phyloP scores from a whole-genome alignment of 2,329 filamentous ascomycete genomes.

The Beauveria pseudobassiana region DNA sequence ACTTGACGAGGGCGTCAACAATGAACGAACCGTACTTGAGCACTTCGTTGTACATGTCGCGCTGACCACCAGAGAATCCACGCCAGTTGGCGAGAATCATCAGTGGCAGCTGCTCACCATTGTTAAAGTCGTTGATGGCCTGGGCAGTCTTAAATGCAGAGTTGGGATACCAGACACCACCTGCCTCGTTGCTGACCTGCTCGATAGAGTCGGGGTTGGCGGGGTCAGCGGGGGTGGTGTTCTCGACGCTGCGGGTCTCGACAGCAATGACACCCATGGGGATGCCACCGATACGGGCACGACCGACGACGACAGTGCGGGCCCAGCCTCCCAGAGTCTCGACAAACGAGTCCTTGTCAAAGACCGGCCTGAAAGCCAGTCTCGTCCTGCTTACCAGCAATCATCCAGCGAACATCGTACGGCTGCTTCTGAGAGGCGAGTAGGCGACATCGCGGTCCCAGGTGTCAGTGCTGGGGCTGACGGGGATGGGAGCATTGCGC shows the following conservation, averaged over 20 bases:
- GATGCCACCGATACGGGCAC: constrained; percentile 92
- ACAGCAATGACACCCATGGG: constrained; percentile 98
- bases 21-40: constrained; percentile 99
- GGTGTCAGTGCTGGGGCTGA: constrained; percentile 72
- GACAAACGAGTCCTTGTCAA: constrained; percentile 94
- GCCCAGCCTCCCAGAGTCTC: constrained; percentile 97
- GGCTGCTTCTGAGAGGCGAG: constrained; percentile 72
- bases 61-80: constrained; percentile 98
- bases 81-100: constrained; percentile 99
- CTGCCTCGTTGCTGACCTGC: constrained; percentile 87
- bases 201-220: constrained; percentile 98
- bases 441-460: constrained; percentile 93
- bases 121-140: constrained; percentile 98
- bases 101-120: constrained; percentile 92
- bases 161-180: constrained; percentile 99
- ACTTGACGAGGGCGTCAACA: constrained; percentile 96
- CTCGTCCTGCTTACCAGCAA: constrained; percentile 75
- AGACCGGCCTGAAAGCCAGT: constrained; percentile 76
- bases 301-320: constrained; percentile 90
- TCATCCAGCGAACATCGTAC: constrained; percentile 92
- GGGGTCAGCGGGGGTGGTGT: constrained; percentile 90
- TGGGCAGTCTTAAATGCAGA: constrained; percentile 99
- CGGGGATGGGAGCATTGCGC: constrained; percentile 87
- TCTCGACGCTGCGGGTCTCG: constrained; percentile 93
- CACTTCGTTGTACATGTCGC: constrained; percentile 99